phyloP scores from a whole-genome alignment of 345 rosid genomes.

The Populus simonii region DNA sequence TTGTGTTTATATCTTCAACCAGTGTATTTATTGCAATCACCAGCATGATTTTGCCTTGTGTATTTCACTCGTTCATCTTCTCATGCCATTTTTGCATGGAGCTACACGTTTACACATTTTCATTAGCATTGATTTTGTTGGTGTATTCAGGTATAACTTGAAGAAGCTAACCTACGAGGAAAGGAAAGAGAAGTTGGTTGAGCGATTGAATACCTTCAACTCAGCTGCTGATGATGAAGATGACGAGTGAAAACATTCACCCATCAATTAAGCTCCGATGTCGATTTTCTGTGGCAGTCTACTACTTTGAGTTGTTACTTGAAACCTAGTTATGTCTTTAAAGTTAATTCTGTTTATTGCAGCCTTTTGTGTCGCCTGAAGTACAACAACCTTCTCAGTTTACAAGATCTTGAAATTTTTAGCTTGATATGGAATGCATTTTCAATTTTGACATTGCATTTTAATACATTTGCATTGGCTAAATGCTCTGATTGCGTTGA shows the following conservation, averaged over 20 bases:
- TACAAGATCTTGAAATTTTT: constrained; percentile 10
- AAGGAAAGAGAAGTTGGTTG: constrained; percentile 75
- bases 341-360: not conserved
- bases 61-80: not conserved
- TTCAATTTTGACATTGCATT: constrained; percentile 18
- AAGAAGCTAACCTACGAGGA: constrained; percentile 84
- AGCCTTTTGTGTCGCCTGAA: constrained; percentile 6
- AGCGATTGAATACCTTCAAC: constrained; percentile 66
- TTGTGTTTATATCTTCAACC: not conserved
- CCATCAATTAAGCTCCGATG: not conserved
- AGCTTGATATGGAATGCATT: constrained; percentile 23
- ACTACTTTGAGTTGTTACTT: not conserved
- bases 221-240: constrained; percentile 43
- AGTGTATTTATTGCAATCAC: too few species aligned
- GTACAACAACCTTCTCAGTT: constrained; percentile 1
- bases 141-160: constrained; percentile 59
- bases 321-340: not conserved
- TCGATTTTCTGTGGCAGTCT: not conserved
- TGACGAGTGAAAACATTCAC: constrained; percentile 21
- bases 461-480: too few species aligned
- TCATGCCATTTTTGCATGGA: not conserved
- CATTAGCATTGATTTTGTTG: not conserved
- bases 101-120: not conserved
- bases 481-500: not conserved
- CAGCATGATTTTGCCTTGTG: not conserved